Evolutionary conservation across 176 grass and related monocot genomes (phyloP).

Genomic region (Musa acuminata): DNA sequence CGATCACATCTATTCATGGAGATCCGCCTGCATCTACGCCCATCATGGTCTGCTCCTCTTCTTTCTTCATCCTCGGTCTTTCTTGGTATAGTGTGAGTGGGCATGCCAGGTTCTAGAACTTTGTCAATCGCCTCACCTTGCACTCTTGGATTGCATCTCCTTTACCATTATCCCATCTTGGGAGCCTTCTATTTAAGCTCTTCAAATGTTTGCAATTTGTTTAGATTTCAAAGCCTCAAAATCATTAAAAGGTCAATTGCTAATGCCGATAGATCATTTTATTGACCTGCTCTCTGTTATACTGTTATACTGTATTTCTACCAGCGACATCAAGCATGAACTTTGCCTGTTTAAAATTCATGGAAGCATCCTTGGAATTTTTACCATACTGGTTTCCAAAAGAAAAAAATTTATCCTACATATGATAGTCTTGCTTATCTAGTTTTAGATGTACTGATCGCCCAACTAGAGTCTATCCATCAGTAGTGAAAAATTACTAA

Average conservation of each 20-base stretch:
- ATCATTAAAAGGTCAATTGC: too few species aligned
- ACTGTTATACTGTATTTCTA: too few species aligned
- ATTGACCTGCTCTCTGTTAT: too few species aligned
- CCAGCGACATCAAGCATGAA: too few species aligned
- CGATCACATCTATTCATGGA: conserved; percentile 91
- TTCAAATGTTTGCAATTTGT: neutral
- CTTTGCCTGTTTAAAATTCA: too few species aligned
- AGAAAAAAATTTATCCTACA: neutral
- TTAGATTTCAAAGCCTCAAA: neutral
- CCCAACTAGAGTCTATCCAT: neutral
- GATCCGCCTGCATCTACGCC: conserved; percentile 53
- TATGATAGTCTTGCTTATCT: neutral
- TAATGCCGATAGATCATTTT: too few species aligned
- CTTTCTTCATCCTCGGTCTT: neutral
- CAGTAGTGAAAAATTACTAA: too few species aligned
- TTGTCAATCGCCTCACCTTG: neutral
- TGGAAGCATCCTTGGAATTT: neutral
- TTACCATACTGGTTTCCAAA: neutral
- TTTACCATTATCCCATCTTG: neutral
- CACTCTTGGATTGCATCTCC: neutral
- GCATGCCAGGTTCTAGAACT: neutral
- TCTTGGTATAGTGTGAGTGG: neutral
- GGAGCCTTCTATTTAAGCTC: too few species aligned
- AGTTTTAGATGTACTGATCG: neutral
- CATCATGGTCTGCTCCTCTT: conserved; percentile 47